Percentiles rank a stretch among this genome's conserved stretches.
phyloP scores from a whole-genome alignment of 2,329 filamentous ascomycete species.

The Scedosporium apiospermum region DNA sequence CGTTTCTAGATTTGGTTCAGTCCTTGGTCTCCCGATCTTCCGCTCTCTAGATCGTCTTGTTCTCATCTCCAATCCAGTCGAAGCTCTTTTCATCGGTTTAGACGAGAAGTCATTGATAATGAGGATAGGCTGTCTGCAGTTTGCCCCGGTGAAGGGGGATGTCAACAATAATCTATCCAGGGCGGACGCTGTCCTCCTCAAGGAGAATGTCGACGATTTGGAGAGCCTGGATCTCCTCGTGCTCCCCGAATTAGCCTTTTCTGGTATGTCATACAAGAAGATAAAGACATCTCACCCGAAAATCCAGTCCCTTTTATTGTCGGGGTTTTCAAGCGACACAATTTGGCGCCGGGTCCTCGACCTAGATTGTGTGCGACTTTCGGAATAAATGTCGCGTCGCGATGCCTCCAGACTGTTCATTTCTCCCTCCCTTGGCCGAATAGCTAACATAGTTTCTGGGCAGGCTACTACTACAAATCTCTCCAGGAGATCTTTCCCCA shows the following conservation, averaged over 20 bases:
- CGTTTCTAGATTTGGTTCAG: too few relatives aligned
- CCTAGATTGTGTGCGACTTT: too few relatives aligned
- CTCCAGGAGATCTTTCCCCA: conserved; percentile 51
- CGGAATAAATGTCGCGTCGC: too few relatives aligned
- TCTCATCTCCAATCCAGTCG: neutral
- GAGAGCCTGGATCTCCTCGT: conserved; percentile 55
- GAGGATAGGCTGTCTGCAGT: conserved; percentile 63
- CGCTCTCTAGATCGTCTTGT: too few relatives aligned
- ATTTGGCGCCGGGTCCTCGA: too few relatives aligned
- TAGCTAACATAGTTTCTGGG: too few relatives aligned
- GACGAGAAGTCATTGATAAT: conserved; percentile 23
- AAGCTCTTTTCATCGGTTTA: neutral
- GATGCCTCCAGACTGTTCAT: too few relatives aligned
- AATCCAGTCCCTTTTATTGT: too few relatives aligned
- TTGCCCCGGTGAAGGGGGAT: conserved; percentile 60
- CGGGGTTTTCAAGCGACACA: too few relatives aligned
- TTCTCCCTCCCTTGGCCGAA: too few relatives aligned
- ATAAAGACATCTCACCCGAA: too few relatives aligned
- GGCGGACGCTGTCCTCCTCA: conserved; percentile 52
- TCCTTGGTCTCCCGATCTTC: too few relatives aligned
- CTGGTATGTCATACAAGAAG: neutral
- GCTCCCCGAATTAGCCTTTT: conserved; percentile 58
- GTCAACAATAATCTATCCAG: conserved; percentile 59
- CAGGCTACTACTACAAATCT: conserved; percentile 61
- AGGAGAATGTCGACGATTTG: conserved; percentile 31